Base-by-base conservation (phyloP, 495 filamentous ascomycete species). In the Hyaloscypha hepaticicola region DNA sequence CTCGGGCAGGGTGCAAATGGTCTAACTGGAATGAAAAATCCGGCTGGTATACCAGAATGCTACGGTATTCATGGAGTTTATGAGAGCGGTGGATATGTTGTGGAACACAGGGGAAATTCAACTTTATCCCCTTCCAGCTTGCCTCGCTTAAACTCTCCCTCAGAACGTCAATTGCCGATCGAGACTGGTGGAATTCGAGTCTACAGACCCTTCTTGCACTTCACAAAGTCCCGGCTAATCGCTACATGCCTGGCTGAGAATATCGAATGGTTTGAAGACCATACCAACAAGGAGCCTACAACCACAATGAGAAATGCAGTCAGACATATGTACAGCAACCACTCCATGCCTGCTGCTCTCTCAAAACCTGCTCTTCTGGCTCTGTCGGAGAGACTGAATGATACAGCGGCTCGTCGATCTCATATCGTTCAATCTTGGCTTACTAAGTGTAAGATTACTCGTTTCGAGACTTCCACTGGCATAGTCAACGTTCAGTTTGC, bases 301-400 rank as follows among this genome's bases (percentile, higher is more conserved):
- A 75, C 91, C 34, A 96, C 95, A 0, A 76, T 79, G 38, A 82
- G 95, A 53, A 99, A 98, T 71, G 85, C 93, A 0, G 80, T 96
- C 27, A 87, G 95, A 53, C 76, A 86, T 60, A 73, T 97, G 49
- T 77, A 85, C 48, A 75, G 77, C 19, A 74, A 80, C 11, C 73
- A 87, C 55, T 71, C 71, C 9, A 77, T 98, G 14, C 94, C 94
- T 0, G 73, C 74, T 8, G 93, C 92, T 0, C 77, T 98, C 0
- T 81, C 84, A 63, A 83, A 85, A 48, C 77, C 80, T 1, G 83
- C 88, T 6, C 82, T 96, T 33, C 74, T 93, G 0, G 76, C 75
- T 0, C 68, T 91, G 50, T 70, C 83, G 1, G 68, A 70, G 38
- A 75, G 79, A 24, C 77, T 77, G 59, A 68, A 69, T 1, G 67